Evolutionary conservation across 805 yeast genomes (phyloP).

Genomic region (Zygoascus flipseniorum): DNA sequence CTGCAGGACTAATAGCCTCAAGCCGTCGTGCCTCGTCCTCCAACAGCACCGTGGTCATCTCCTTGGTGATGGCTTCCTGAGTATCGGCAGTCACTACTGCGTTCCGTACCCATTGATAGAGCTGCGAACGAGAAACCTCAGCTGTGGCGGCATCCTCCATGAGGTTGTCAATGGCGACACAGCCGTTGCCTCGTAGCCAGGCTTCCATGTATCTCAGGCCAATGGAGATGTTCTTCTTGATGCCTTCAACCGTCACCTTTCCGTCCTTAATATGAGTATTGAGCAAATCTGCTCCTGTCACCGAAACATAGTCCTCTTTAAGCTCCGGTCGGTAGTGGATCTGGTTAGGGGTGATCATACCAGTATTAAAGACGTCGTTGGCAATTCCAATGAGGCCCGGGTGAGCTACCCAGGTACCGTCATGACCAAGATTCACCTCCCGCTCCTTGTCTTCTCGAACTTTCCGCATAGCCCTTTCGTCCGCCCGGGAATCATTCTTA

Average conservation of each 20-base stretch:
- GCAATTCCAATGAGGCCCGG: constrained; percentile 61
- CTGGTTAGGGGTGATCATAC: constrained; percentile 66
- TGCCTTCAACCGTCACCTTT: constrained; percentile 52
- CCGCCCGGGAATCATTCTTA: constrained; percentile 49
- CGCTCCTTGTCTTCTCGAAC: constrained; percentile 57
- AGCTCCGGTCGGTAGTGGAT: constrained; percentile 40
- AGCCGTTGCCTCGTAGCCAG: constrained; percentile 60
- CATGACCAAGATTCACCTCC: constrained; percentile 59
- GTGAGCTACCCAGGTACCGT: constrained; percentile 71
- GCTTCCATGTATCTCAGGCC: constrained; percentile 64
- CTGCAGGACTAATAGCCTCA: constrained; percentile 35
- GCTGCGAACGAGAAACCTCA: constrained; percentile 59
- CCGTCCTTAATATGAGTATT: constrained; percentile 51
- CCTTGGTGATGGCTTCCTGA: constrained; percentile 43
- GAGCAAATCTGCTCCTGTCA: constrained; percentile 49
- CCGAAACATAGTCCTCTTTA: constrained; percentile 35
- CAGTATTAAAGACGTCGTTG: constrained; percentile 54
- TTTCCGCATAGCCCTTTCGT: constrained; percentile 52
- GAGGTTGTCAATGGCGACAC: constrained; percentile 62
- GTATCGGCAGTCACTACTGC: constrained; percentile 40
- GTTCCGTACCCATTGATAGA: constrained; percentile 66
- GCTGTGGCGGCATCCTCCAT: constrained; percentile 77
- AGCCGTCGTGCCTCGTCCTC: constrained; percentile 48
- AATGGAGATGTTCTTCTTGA: constrained; percentile 50
- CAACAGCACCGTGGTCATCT: constrained; percentile 39